Conservation (phyloP, 2,329 filamentous ascomycete species). For the Elsinoe necatrix region DNA sequence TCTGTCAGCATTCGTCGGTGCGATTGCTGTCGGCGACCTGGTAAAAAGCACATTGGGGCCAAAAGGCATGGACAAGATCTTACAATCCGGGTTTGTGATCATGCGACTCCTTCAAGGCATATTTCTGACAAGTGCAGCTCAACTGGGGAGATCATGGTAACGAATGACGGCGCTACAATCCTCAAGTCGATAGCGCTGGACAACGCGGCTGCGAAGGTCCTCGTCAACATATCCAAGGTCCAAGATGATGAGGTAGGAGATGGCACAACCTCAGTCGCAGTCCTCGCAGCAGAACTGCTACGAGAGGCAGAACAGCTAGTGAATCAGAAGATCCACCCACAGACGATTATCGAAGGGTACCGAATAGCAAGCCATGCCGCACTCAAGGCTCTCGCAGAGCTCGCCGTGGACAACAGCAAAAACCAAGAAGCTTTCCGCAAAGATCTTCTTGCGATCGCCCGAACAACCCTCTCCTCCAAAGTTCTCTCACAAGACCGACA, state of each 20-base stretch:
- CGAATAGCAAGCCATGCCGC: constrained; percentile 91
- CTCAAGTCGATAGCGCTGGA: constrained; percentile 97
- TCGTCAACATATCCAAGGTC: constrained; percentile 98
- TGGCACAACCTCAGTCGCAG: constrained; percentile 94
- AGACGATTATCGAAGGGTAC: constrained; percentile 99
- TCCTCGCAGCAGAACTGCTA: constrained; percentile 87
- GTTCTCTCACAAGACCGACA: constrained; percentile 88
- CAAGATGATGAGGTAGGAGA: constrained; percentile 98
- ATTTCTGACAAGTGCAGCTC: constrained; percentile 50
- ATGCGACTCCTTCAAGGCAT: constrained; percentile 15
- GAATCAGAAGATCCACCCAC: constrained; percentile 96
- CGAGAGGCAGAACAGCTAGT: constrained; percentile 96
- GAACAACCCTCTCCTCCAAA: constrained; percentile 95
- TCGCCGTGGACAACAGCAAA: constrained; percentile 82
- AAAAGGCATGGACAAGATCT: constrained; percentile 98
- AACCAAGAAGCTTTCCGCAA: constrained; percentile 76
- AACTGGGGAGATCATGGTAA: constrained; percentile 95
- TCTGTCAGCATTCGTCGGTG: constrained; percentile 94
- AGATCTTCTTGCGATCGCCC: constrained; percentile 82
- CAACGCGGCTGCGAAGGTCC: constrained; percentile 94
- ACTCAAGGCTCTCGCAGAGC: constrained; percentile 71
- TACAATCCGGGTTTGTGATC: constrained; percentile 75
- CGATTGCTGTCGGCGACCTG: constrained; percentile 92
- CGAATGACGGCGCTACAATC: constrained; percentile 97
- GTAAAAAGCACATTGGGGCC: constrained; percentile 96